Evolutionary conservation across 225 moss, liverwort and hornwort genomes (phyloP), one percentile per base, ranked within the genome.

Genomic region (Sphagnum tenellum): DNA sequence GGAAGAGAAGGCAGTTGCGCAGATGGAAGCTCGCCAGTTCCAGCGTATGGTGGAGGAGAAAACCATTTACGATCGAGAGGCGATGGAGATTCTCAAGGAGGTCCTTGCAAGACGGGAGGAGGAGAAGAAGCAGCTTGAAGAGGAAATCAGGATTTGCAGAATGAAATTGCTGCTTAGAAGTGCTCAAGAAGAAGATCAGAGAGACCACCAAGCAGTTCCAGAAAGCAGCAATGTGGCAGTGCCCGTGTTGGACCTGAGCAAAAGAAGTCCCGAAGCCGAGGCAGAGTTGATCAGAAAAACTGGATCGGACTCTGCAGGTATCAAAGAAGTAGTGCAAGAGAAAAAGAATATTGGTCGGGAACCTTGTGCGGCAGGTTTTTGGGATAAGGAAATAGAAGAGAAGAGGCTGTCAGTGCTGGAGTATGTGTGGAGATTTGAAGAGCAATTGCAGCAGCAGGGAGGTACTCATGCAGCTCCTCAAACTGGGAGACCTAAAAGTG

Each of bases 401-500:
- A 88, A 82, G 61, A 83, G 85, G 56, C 74, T 92, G 46, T 96
- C 92, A 9, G 96, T 96, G 75, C 67, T 90, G 66, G 96, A 96
- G 75, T 96, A 92, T 64, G 89, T 96, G 29, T 82, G 69, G 85
- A 96, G 82, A 59, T 89, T 92, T 71, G 96, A 91, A 73, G 86
- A 92, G 69, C 90, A 96, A 68, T 85, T 91, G 62, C 85, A 85
- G 49, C 87, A 86, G 57, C 72, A 76, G 46, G 89, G 72, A 55
- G 63, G 69, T 58, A 61, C 72, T 2, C 72, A 76, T 44, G 87
- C 71, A 55, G 63, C 69, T 58, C 61, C 72, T 2, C 85, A 70
- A 47, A 66, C 81, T 68, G 60, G 52, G 66, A 65, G 82, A 62
- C 70, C 75, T 4, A 73, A 55, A 68, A 79, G 70, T 73, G 66